Evolutionary conservation across 2,329 filamentous ascomycete genomes (phyloP).

Genomic region (Fusarium fracticaudum): DNA sequence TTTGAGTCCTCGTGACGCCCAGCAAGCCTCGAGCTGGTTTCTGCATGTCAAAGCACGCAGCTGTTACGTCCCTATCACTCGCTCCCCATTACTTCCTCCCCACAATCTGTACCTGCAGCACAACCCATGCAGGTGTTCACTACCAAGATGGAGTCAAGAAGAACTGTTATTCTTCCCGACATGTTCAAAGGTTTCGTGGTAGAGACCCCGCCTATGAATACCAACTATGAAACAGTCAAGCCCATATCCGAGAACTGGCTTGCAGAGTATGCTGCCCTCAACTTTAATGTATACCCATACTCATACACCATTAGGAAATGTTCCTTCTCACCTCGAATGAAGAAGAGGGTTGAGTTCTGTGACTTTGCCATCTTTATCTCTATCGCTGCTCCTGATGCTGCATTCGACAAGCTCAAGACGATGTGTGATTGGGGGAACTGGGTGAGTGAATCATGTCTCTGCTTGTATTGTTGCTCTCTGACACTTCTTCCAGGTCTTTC

Average conservation of each 20-base stretch:
- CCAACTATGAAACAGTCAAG: slow-evolving; percentile 2
- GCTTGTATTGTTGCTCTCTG: background rate
- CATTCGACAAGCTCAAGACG: slow-evolving; percentile 6
- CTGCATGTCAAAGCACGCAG: background rate
- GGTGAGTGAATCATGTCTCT: background rate
- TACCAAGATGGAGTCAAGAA: background rate
- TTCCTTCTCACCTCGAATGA: slow-evolving; percentile 7
- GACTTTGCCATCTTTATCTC: slow-evolving; percentile 18
- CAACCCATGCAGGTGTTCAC: background rate
- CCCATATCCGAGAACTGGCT: slow-evolving; percentile 16
- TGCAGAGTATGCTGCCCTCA: background rate
- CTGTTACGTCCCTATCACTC: background rate
- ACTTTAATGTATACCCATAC: accelerated
- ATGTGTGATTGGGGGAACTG: slow-evolving; percentile 25
- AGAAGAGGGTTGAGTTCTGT: slow-evolving; percentile 14
- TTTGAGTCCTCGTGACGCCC: background rate
- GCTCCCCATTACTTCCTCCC: background rate
- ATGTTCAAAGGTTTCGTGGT: slow-evolving; percentile 11
- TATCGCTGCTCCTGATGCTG: slow-evolving; percentile 12
- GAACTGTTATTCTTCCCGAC: background rate
- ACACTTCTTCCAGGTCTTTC: background rate
- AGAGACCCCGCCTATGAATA: background rate
- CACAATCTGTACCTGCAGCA: background rate
- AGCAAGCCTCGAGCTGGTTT: background rate
- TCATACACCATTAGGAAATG: background rate